Conservation (phyloP, 2,329 filamentous ascomycete species). For the Pseudogymnoascus sp. region DNA sequence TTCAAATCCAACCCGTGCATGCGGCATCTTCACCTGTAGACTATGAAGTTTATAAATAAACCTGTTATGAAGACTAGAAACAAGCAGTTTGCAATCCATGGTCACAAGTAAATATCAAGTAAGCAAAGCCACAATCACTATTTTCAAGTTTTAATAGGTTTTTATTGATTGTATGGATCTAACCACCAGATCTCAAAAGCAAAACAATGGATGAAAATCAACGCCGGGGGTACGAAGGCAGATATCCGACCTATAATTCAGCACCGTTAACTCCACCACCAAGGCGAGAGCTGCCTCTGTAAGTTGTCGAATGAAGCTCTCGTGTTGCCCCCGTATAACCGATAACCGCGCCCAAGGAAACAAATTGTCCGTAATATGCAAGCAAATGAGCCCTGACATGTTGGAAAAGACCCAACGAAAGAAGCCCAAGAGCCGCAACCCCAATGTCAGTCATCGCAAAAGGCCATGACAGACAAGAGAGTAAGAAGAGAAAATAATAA, state of each 20-base stretch:
- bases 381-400: background rate
- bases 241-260: background rate
- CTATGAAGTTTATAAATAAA: background rate
- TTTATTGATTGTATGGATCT: background rate
- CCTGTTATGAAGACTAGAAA: background rate
- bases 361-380: conserved; percentile 9
- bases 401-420: background rate
- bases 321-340: background rate
- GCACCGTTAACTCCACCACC: background rate
- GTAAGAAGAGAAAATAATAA: background rate
- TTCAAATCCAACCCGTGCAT: background rate
- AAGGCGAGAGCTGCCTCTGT: conserved; percentile 3
- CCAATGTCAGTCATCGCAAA: background rate
- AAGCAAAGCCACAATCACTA: background rate
- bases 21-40: background rate
- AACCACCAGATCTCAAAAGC: background rate
- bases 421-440: background rate
- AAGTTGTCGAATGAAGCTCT: background rate
- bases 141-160: background rate
- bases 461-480: background rate
- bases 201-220: background rate
- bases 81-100: background rate
- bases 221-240: background rate
- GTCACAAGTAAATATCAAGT: background rate
- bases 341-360: conserved; percentile 7